Evolutionary conservation across 371 early-diverging fungal species (phyloP).

Genomic region (Rhizomucor pusillus): DNA sequence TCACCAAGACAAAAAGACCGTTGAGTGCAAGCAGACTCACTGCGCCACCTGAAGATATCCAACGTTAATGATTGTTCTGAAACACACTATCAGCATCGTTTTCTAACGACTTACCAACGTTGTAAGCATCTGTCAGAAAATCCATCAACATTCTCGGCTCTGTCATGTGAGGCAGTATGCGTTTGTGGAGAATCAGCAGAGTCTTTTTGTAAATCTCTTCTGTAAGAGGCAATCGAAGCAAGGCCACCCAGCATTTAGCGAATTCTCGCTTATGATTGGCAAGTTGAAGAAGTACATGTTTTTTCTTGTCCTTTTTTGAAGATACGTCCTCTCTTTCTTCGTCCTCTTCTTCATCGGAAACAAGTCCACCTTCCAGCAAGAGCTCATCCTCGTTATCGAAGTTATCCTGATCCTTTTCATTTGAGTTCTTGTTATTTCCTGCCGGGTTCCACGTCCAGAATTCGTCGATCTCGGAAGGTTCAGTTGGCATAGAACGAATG

Average conservation of each 20-base stretch:
- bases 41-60: conserved; percentile 62
- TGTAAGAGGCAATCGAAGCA: conserved; percentile 72
- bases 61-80: background rate
- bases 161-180: conserved; percentile 79
- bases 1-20: conserved; percentile 88
- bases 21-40: conserved; percentile 89
- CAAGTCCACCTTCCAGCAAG: conserved; percentile 24
- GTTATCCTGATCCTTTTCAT: conserved; percentile 23
- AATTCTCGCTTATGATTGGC: conserved; percentile 59
- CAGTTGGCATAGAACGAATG: conserved; percentile 60
- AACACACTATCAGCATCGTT: no score
- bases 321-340: conserved; percentile 26
- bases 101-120: conserved; percentile 68
- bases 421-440: conserved; percentile 15
- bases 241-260: conserved; percentile 77
- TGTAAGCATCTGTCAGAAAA: conserved; percentile 87
- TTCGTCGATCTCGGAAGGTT: conserved; percentile 56
- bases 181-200: conserved; percentile 78
- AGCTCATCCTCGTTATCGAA: conserved; percentile 11
- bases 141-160: conserved; percentile 83
- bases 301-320: conserved; percentile 25
- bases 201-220: conserved; percentile 75
- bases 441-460: conserved; percentile 60
- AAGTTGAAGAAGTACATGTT: conserved; percentile 36
- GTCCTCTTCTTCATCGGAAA: conserved; percentile 43